phyloP scores from a whole-genome alignment of 768 basidiomycete species.

The Panaeolus cyanescens region DNA sequence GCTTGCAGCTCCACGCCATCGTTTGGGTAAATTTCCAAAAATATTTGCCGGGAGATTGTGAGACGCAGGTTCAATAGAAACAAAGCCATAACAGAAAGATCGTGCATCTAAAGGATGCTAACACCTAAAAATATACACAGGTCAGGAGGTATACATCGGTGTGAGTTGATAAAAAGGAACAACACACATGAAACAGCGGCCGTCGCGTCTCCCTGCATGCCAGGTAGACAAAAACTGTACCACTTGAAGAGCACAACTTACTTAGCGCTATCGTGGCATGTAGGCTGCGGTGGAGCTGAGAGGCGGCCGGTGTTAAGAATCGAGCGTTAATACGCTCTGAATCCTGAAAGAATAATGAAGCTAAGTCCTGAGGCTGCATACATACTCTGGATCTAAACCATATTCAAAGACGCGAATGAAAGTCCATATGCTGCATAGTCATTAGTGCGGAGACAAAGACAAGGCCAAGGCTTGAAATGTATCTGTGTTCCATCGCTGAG shows the following conservation, averaged over 20 bases:
- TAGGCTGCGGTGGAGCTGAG: neutral
- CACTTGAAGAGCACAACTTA: neutral
- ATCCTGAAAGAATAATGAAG: neutral
- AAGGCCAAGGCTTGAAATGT: neutral
- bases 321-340: neutral
- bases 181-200: neutral
- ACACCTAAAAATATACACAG: neutral
- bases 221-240: neutral
- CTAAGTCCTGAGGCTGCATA: neutral
- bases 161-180: neutral
- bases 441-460: neutral
- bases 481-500: neutral
- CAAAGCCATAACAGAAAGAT: neutral
- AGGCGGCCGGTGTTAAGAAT: neutral
- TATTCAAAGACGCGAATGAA: neutral
- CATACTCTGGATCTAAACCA: constrained; percentile 1
- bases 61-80: neutral
- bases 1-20: neutral
- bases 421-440: neutral
- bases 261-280: neutral
- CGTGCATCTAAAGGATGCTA: neutral
- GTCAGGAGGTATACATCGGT: neutral
- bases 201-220: neutral
- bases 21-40: neutral
- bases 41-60: neutral